phyloP scores from a whole-genome alignment of 352 stramenopile genomes.

The Phytophthora europaea region DNA sequence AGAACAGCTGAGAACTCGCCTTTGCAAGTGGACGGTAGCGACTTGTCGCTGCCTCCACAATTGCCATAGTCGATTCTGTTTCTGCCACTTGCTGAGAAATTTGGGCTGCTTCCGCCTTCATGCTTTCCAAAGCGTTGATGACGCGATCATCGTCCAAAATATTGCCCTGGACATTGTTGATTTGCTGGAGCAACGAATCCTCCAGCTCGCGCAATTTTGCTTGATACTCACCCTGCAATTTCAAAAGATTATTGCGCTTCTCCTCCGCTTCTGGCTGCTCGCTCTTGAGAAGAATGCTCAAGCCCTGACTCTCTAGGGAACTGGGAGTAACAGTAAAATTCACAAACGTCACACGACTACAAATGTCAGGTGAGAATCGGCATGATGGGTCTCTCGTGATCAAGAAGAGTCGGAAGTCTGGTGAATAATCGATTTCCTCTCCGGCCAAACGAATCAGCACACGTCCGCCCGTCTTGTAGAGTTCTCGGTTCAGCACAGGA shows the following conservation, averaged over 20 bases:
- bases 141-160: conserved; percentile 99
- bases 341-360: conserved; percentile 98
- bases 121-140: conserved; percentile 98
- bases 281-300: conserved; percentile 96
- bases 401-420: conserved; percentile 99
- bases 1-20: conserved; percentile 92
- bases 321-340: conserved; percentile 99
- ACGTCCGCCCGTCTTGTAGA: conserved; percentile 98
- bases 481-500: conserved; percentile 99
- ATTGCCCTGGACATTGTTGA: conserved; percentile 98
- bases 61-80: conserved; percentile 85
- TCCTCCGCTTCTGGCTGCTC: conserved; percentile 99
- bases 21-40: conserved; percentile 96
- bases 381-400: conserved; percentile 98
- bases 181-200: conserved; percentile 98
- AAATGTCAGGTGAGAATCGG: conserved; percentile 99
- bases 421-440: conserved; percentile 99
- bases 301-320: conserved; percentile 97
- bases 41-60: conserved; percentile 92
- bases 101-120: conserved; percentile 98
- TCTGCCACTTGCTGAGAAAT: conserved; percentile 94
- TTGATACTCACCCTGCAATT: conserved; percentile 99
- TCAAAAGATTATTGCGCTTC: conserved; percentile 96
- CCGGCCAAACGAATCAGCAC: conserved; percentile 98
- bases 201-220: conserved; percentile 97